These are phyloP conservation scores for Dissophora globulifera DNA, from an alignment of 192 early-diverging fungal genomes.

Conservation along the genomic window DNA sequence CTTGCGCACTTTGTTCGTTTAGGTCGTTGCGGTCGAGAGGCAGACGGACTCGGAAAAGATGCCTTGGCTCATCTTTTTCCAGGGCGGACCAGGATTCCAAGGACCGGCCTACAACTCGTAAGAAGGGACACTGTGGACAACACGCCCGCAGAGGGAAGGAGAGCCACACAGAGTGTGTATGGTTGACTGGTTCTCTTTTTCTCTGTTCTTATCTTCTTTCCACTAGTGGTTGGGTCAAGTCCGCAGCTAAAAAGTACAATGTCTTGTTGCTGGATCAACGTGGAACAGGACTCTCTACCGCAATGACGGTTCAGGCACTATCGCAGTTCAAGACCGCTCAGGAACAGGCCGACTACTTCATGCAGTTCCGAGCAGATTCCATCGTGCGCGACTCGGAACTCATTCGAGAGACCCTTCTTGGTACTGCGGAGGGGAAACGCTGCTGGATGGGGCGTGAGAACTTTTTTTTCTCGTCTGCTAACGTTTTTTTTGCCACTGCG, in stretches of 20 bases:
- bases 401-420: constrained; percentile 68
- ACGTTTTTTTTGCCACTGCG: too few relatives aligned
- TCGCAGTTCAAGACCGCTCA: constrained; percentile 59
- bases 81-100: constrained; percentile 48
- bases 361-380: constrained; percentile 73
- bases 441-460: too few relatives aligned
- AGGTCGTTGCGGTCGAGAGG: constrained; percentile 42
- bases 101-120: constrained; percentile 48
- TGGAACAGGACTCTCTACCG: constrained; percentile 72
- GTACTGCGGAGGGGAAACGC: constrained; percentile 14
- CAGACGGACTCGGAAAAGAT: constrained; percentile 42
- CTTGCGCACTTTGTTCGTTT: not conserved
- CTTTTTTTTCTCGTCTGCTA: not conserved
- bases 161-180: too few relatives aligned
- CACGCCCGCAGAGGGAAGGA: too few relatives aligned
- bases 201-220: not conserved
- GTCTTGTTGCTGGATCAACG: constrained; percentile 75
- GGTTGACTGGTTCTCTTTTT: too few relatives aligned
- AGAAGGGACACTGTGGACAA: too few relatives aligned
- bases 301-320: constrained; percentile 63
- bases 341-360: constrained; percentile 69
- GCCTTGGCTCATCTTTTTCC: constrained; percentile 51
- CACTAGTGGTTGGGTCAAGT: constrained; percentile 46
- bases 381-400: constrained; percentile 75
- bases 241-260: constrained; percentile 68